Base-by-base conservation (phyloP, 805 yeast species). In the Saturnispora dispora region DNA sequence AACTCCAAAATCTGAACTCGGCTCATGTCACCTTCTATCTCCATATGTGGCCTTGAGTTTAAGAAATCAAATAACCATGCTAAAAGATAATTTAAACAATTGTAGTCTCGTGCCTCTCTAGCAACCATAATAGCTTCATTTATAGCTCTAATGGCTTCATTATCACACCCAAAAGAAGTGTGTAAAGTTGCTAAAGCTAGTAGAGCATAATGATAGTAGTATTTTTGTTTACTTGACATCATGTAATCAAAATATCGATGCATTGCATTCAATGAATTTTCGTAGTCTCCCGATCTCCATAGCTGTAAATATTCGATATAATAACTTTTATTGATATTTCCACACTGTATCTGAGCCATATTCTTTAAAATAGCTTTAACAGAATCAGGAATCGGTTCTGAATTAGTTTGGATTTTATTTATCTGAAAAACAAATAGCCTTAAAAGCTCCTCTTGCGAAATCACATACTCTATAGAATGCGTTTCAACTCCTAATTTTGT, bases 111-210 rank as follows among this genome's bases (percentile, higher is more conserved):
- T 58, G 84, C 83, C 59, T 89, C 96, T 57, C 96, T 71, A 0
- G 96, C 96, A 3, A 89, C 88, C 6, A 85, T 73, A 2, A 88
- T 84, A 0, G 96, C 93, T 63, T 89, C 96, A 55, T 85, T 88
- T 8, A 88, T 85, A 1, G 95, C 83, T 56, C 83, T 74, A 13
- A 88, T 63, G 0, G 96, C 95, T 53, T 83, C 83, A 11, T 74
- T 74, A 55, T 77, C 76, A 51, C 82, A 80, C 28, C 82, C 81
- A 62, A 84, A 85, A 48, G 76, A 77, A 22, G 83, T 82, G 57
- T 87, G 88, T 40, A 86, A 67, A 0, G 85, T 73, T 0, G 93
- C 95, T 46, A 84, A 68, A 2, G 85, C 81, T 18, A 87, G 71
- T 32, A 88, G 69, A 0, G 95, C 90, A 63, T 83, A 83, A 60